Evolutionary conservation across 2,329 filamentous ascomycete genomes (phyloP).

Genomic region (Knoxdaviesia capensis): DNA sequence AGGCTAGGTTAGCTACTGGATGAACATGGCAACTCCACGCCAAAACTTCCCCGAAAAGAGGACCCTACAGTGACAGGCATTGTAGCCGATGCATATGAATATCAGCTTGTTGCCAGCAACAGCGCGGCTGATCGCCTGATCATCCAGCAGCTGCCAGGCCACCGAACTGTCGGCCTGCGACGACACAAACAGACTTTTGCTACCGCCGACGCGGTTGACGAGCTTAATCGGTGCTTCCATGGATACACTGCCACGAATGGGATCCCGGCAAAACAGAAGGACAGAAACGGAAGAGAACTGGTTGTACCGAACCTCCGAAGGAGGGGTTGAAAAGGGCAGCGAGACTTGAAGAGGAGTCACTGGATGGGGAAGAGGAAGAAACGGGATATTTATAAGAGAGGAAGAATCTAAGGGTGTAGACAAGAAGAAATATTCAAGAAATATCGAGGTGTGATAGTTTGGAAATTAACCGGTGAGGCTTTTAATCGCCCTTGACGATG

Average conservation of each 20-base stretch:
- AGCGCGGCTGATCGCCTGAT: constrained; percentile 57
- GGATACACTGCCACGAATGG: neutral
- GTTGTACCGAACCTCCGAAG: neutral
- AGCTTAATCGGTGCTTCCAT: constrained; percentile 1
- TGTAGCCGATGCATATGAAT: constrained; percentile 88
- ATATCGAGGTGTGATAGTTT: no score
- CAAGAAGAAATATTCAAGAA: no score
- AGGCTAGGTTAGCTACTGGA: constrained; percentile 6
- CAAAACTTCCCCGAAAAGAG: constrained; percentile 2
- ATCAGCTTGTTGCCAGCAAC: constrained; percentile 69
- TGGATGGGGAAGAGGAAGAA: neutral
- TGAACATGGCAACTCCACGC: neutral
- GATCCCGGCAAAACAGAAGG: neutral
- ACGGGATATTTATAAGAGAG: neutral
- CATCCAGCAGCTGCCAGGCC: constrained; percentile 76
- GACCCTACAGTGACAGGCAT: constrained; percentile 74
- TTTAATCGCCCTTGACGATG: no score
- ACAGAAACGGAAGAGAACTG: neutral
- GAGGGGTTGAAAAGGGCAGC: no score
- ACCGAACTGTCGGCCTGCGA: constrained; percentile 66
- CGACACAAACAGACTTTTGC: constrained; percentile 38
- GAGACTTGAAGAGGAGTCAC: no score
- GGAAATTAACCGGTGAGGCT: no score
- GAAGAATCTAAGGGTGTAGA: neutral
- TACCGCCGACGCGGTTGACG: constrained; percentile 15